Percentiles rank a stretch among this genome's conserved stretches.
phyloP scores from a whole-genome alignment of 2,329 filamentous ascomycete genomes.

The Aspergillus candidus region DNA sequence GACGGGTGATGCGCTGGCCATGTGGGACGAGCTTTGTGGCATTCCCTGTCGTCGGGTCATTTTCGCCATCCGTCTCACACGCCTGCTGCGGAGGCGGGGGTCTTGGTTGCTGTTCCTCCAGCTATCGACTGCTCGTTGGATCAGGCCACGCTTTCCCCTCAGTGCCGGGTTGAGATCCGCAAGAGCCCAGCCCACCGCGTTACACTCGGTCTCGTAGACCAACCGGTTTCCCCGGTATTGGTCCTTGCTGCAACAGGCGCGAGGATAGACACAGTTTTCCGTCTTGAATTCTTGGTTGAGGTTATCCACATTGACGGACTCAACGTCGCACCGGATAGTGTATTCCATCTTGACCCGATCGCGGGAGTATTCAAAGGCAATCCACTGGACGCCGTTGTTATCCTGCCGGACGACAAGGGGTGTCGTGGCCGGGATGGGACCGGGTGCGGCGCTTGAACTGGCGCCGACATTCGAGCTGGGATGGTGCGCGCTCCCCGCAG shows the following conservation, averaged over 20 bases:
- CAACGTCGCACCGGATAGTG: slow-evolving; percentile 94
- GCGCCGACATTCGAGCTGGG: slow-evolving; percentile 49
- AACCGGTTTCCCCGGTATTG: slow-evolving; percentile 93
- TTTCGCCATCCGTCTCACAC: slow-evolving; percentile 93
- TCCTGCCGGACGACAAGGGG: slow-evolving; percentile 91
- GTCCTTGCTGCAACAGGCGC: slow-evolving; percentile 90
- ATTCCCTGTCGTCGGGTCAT: slow-evolving; percentile 79
- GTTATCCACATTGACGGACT: slow-evolving; percentile 87
- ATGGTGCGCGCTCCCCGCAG: slow-evolving; percentile 25
- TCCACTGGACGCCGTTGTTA: slow-evolving; percentile 96
- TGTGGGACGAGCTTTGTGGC: slow-evolving; percentile 55
- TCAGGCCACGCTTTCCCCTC: slow-evolving; percentile 87
- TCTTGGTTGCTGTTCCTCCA: slow-evolving; percentile 99
- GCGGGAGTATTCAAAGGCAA: slow-evolving; percentile 94
- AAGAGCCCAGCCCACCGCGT: slow-evolving; percentile 98
- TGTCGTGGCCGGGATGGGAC: slow-evolving; percentile 93
- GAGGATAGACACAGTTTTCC: slow-evolving; percentile 95
- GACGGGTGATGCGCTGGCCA: slow-evolving; percentile 56
- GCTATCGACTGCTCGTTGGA: slow-evolving; percentile 94
- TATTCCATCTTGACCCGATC: slow-evolving; percentile 99
- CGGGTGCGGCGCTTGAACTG: slow-evolving; percentile 86
- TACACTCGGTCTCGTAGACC: slow-evolving; percentile 97
- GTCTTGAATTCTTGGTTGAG: slow-evolving; percentile 87
- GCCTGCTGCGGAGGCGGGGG: slow-evolving; percentile 77
- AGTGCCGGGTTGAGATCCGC: slow-evolving; percentile 88